Conservation (phyloP, 257 asterid species). For the Anisodus acutangulus region DNA sequence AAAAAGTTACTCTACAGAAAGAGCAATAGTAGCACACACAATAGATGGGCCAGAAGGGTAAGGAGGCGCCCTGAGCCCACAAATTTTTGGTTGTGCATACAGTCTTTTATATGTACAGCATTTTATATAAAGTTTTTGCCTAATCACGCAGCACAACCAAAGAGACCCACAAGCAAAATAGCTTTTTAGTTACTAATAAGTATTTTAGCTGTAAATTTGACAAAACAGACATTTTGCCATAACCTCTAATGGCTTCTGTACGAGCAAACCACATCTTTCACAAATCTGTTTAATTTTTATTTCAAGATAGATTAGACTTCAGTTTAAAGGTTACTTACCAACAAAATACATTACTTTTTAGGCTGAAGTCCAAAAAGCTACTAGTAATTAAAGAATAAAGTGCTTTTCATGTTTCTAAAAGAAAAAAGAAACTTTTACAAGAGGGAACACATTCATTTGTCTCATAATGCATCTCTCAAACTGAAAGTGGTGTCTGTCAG, state of each 20-base stretch:
- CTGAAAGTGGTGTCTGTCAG: background rate
- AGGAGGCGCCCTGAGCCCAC: background rate
- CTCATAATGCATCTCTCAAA: slow-evolving; percentile 15
- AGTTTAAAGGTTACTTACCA: background rate
- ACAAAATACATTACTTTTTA: background rate
- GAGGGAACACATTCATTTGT: background rate
- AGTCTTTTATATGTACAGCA: background rate
- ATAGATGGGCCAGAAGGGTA: background rate
- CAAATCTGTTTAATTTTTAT: no score
- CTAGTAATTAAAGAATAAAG: background rate
- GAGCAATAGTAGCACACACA: slow-evolving; percentile 4
- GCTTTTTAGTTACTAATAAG: background rate
- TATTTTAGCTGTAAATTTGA: background rate
- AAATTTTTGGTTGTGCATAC: background rate
- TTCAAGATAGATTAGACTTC: no score
- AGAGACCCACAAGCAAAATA: background rate
- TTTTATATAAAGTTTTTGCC: background rate
- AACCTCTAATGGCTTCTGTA: background rate
- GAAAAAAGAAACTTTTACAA: background rate
- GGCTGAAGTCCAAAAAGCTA: background rate
- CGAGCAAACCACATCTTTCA: background rate
- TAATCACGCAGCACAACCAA: background rate
- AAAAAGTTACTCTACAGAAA: slow-evolving; percentile 19
- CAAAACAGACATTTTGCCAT: background rate
- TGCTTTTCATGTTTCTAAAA: background rate